Conservation (phyloP, 345 rosid species). For the Limnanthes douglasii region DNA sequence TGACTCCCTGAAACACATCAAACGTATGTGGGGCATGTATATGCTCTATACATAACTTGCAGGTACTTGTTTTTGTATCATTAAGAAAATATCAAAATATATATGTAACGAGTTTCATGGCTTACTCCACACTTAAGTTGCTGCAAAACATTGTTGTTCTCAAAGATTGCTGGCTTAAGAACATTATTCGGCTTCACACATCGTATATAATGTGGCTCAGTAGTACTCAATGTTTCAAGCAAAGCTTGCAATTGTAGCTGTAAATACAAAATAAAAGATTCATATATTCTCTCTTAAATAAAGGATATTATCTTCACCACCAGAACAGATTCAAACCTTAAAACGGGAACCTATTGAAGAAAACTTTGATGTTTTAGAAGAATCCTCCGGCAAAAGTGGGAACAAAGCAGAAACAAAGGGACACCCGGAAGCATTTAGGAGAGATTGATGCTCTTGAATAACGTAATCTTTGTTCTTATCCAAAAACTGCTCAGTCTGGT, state of each 20-base stretch:
- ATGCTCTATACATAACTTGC: no score
- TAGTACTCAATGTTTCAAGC: slow-evolving; percentile 84
- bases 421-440: slow-evolving; percentile 62
- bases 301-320: slow-evolving; percentile 2
- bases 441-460: slow-evolving; percentile 86
- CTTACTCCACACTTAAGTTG: slow-evolving; percentile 98
- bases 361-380: slow-evolving; percentile 79
- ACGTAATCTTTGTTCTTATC: slow-evolving; percentile 98
- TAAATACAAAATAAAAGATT: no score
- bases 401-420: slow-evolving; percentile 77
- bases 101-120: slow-evolving; percentile 12
- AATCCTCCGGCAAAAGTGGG: slow-evolving; percentile 64
- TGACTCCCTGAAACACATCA: slow-evolving; percentile 78
- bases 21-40: no score
- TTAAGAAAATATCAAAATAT: not conserved
- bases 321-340: slow-evolving; percentile 38
- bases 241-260: slow-evolving; percentile 95
- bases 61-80: not conserved
- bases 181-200: slow-evolving; percentile 95
- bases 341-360: slow-evolving; percentile 92
- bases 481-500: slow-evolving; percentile 83
- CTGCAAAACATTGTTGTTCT: slow-evolving; percentile 62
- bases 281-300: no score
- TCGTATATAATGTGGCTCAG: slow-evolving; percentile 93
- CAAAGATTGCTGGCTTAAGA: slow-evolving; percentile 86